Percentiles rank a stretch among this genome's conserved stretches.
Conservation (phyloP, 768 basidiomycete genomes). For the Tylopilus felleus region DNA sequence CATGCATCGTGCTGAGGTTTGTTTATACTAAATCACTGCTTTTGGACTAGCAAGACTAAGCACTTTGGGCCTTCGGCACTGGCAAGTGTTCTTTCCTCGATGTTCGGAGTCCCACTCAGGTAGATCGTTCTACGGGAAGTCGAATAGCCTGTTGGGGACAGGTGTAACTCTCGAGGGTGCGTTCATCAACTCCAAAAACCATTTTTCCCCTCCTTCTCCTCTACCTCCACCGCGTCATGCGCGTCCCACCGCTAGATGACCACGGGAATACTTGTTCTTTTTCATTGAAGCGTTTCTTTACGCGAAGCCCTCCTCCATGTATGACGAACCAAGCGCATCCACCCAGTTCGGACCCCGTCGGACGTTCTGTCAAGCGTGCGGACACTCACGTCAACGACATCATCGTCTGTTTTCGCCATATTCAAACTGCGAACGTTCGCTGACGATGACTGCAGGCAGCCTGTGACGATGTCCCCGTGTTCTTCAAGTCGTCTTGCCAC, state of each 20-base stretch:
- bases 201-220: too few species aligned
- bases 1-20: too few species aligned
- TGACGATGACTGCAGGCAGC: constrained; percentile 6
- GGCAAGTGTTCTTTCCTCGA: too few species aligned
- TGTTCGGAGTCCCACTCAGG: too few species aligned
- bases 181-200: too few species aligned
- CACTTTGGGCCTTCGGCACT: too few species aligned
- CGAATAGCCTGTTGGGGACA: too few species aligned
- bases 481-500: constrained; percentile 43
- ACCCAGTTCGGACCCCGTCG: not conserved
- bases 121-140: too few species aligned
- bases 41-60: too few species aligned
- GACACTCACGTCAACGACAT: not conserved
- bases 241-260: constrained; percentile 20
- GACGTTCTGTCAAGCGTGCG: constrained; percentile 6
- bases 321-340: not conserved
- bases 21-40: too few species aligned
- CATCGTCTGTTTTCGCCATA: constrained; percentile 5
- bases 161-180: too few species aligned
- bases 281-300: constrained; percentile 21
- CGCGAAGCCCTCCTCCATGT: not conserved
- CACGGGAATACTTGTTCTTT: constrained; percentile 21
- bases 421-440: not conserved
- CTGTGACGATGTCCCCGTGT: constrained; percentile 24
- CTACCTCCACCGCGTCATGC: too few species aligned